These are phyloP conservation scores for Pharnaceum exiguum DNA, from an alignment of 148 eudicot species.

Conservation along the genomic window DNA sequence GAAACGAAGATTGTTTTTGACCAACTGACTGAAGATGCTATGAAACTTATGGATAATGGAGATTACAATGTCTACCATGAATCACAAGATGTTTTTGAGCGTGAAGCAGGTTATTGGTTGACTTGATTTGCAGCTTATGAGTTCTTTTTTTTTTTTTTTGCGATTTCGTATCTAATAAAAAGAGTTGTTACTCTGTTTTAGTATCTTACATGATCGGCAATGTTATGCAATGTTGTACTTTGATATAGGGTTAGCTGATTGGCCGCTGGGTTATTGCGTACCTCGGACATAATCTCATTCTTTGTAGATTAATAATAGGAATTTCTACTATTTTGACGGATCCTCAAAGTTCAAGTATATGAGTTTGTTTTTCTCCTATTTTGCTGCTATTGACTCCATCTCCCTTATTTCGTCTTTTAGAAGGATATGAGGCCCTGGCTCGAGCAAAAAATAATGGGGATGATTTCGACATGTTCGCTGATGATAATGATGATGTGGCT, in stretches of 20 bases:
- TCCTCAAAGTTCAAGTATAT: not conserved
- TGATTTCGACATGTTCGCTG: slow-evolving; percentile 91
- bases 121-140: not conserved
- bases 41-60: slow-evolving; percentile 89
- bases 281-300: too few relatives aligned
- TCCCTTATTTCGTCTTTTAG: slow-evolving; percentile 29
- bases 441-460: slow-evolving; percentile 49
- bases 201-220: too few relatives aligned
- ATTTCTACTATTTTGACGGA: too few relatives aligned
- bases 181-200: too few relatives aligned
- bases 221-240: too few relatives aligned
- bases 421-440: slow-evolving; percentile 83
- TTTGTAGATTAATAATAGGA: too few relatives aligned
- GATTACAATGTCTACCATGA: slow-evolving; percentile 96
- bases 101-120: slow-evolving; percentile 78
- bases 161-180: too few relatives aligned
- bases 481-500: slow-evolving; percentile 43
- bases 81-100: slow-evolving; percentile 72
- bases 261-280: too few relatives aligned
- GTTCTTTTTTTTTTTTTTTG: not conserved
- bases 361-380: not conserved
- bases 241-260: too few relatives aligned
- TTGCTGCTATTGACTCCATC: not conserved
- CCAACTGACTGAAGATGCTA: slow-evolving; percentile 97
- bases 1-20: slow-evolving; percentile 77